Conservation (phyloP, 192 early-diverging fungal genomes). For the Phlyctochytrium arcticum region DNA sequence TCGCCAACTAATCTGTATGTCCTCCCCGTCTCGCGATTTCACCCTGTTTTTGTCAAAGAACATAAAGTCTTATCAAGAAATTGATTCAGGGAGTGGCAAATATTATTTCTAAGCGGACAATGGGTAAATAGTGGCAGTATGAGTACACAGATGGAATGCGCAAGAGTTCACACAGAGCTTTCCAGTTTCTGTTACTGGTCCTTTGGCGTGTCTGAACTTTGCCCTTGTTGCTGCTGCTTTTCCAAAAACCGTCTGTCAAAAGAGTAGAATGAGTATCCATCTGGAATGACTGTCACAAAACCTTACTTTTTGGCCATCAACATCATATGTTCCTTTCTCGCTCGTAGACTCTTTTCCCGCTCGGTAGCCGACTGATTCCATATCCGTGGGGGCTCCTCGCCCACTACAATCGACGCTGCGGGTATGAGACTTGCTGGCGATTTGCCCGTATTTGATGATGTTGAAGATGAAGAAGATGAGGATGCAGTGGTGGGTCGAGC, state of each 20-base stretch:
- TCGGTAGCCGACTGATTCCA: slow-evolving; percentile 59
- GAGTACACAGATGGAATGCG: neutral
- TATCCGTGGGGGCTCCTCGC: slow-evolving; percentile 48
- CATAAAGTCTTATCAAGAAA: too few relatives aligned
- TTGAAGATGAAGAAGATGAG: neutral
- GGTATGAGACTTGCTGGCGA: neutral
- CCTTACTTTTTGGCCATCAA: slow-evolving; percentile 65
- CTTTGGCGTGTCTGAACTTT: neutral
- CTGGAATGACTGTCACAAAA: neutral
- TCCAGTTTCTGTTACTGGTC: neutral
- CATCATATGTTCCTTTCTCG: slow-evolving; percentile 68
- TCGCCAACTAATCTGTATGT: too few relatives aligned
- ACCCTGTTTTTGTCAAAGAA: too few relatives aligned
- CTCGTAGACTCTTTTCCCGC: slow-evolving; percentile 57
- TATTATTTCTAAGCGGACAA: too few relatives aligned
- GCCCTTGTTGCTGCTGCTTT: neutral
- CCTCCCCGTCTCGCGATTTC: too few relatives aligned
- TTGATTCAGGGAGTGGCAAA: too few relatives aligned
- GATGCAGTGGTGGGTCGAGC: neutral
- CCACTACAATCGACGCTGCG: neutral
- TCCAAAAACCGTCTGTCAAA: neutral
- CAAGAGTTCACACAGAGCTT: neutral
- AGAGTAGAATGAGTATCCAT: neutral
- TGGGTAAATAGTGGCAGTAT: neutral
- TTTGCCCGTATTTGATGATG: neutral